Base-by-base conservation (phyloP, 1,284 basidiomycete genomes). In the Malassezia nana region DNA sequence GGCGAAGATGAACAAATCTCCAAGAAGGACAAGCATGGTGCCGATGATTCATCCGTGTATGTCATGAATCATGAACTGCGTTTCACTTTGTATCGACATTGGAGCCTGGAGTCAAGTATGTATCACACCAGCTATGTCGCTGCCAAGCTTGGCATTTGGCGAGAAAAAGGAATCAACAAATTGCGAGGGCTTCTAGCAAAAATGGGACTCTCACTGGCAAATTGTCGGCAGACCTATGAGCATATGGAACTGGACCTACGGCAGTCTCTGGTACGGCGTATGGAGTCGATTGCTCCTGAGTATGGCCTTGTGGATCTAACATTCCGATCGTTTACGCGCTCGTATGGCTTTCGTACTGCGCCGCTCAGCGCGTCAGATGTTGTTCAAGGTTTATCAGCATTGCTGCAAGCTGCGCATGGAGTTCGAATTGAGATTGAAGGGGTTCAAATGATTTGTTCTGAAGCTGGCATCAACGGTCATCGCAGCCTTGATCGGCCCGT, bases 231-330 rank as follows among this genome's bases (percentile, higher is more conserved):
- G 69, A 81, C 85, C 1, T 94, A 89, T 70, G 78, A 84, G 0
- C 90, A 98, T 71, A 99, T 99, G 94, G 89, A 94, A 67, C 84
- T 89, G 76, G 85, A 89, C 66, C 81, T 98, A 55, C 94, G 94
- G 74, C 80, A 82, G 29, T 79, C 82, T n/a, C 79, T 99, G 15
- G 81, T 85, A 8, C 77, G 80, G 39, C 89, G 91, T 69, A 81
- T 98, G 4, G 86, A 91, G 50, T 81, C 84, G 24, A 87, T 95
- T 49, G 89, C 89, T 4, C 92, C 92, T 0, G 91, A 96, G 73
- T 95, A 96, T 69, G 92, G 89, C 6, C 82, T 99, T n/a, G 81
- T 91, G 48, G 92, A 98, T 69, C 81, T 96, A 24, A 81, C 85
- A 2, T 98, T 92, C 74, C 84, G 87, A 0, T 95, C 90, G 3